Percentiles rank a stretch among this genome's conserved stretches.
Conservation (phyloP, 2,329 filamentous ascomycete genomes). For the Apiospora aurea region DNA sequence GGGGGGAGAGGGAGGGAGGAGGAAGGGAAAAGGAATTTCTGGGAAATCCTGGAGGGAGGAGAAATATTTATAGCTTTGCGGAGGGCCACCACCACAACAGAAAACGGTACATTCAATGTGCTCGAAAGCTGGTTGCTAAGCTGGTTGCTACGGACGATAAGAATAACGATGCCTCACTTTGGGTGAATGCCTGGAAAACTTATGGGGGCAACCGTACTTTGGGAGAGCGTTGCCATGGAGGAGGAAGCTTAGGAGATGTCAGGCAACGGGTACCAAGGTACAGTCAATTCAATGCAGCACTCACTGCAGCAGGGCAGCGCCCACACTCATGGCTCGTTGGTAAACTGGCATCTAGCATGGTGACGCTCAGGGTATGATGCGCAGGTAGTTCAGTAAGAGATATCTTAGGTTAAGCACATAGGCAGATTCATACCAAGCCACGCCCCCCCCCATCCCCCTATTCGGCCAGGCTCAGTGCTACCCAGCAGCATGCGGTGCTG, state of each 20-base stretch:
- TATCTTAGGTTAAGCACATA: neutral
- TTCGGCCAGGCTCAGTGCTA: neutral
- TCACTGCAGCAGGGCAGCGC: neutral
- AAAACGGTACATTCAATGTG: neutral
- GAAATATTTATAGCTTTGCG: neutral
- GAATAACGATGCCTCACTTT: neutral
- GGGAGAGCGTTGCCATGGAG: neutral
- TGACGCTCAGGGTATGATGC: neutral
- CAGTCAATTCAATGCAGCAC: neutral
- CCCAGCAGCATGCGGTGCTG: neutral
- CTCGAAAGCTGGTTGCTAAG: neutral
- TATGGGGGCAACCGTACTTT: neutral
- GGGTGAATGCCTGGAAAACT: neutral
- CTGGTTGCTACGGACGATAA: neutral
- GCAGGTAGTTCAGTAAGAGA: neutral
- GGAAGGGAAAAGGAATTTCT: slow-evolving; percentile 3
- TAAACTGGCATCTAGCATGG: neutral
- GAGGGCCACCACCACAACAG: neutral
- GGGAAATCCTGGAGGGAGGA: neutral
- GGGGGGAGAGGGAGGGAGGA: neutral
- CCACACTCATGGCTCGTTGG: neutral
- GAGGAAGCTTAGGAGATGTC: neutral
- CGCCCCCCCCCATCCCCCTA: neutral
- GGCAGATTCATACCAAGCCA: neutral
- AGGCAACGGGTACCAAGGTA: neutral